phyloP scores from a whole-genome alignment of 164 flowering plant species.

The Vitis rotundifolia region DNA sequence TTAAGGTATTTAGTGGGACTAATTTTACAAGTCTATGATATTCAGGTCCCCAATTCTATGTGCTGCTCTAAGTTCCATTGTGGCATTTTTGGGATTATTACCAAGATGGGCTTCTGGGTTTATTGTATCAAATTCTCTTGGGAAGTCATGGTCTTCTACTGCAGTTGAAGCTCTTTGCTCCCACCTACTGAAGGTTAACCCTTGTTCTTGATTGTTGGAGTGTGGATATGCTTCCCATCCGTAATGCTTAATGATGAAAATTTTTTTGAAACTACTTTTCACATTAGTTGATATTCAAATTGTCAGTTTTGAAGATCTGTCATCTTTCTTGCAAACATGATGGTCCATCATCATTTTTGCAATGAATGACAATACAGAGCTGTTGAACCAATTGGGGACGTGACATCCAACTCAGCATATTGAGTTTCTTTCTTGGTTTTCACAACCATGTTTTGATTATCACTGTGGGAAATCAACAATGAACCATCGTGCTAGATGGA shows the following conservation, averaged over 20 bases:
- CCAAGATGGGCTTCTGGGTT: constrained; percentile 45
- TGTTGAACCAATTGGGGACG: neutral
- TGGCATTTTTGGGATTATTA: constrained; percentile 55
- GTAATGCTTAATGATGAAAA: neutral
- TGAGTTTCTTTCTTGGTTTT: neutral
- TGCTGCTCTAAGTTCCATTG: constrained; percentile 37
- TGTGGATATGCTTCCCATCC: no score
- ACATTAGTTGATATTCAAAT: neutral
- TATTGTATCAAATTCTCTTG: constrained; percentile 51
- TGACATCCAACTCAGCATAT: no score
- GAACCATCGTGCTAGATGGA: neutral
- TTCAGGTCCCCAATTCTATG: constrained; percentile 55
- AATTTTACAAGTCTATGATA: constrained; percentile 6
- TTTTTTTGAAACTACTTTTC: neutral
- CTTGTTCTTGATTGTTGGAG: neutral
- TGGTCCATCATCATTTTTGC: neutral
- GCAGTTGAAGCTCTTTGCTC: constrained; percentile 68
- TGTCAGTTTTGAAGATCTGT: neutral
- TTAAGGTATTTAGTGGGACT: constrained; percentile 3
- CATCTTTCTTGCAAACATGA: neutral
- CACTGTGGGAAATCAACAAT: neutral
- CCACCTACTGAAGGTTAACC: constrained; percentile 59
- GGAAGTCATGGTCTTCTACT: constrained; percentile 66
- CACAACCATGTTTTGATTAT: neutral
- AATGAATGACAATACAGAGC: neutral